phyloP scores from a whole-genome alignment of 1,284 basidiomycete species.

The Apiotrichum siamense region DNA sequence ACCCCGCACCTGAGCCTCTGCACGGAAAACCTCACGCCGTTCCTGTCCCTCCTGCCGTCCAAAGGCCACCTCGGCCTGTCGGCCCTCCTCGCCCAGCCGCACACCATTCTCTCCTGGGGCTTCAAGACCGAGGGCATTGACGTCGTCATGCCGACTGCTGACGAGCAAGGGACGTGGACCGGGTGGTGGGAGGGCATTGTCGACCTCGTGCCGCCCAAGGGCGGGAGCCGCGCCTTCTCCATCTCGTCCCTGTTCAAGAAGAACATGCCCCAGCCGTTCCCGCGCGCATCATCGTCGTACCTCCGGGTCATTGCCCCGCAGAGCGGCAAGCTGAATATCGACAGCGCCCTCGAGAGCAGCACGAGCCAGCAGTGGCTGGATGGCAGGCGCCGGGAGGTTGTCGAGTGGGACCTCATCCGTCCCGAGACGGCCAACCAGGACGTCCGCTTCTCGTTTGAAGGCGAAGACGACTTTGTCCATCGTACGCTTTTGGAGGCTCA shows the following conservation, averaged over 20 bases:
- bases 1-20: constrained; percentile 79
- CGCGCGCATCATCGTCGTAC: constrained; percentile 55
- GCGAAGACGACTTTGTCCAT: constrained; percentile 46
- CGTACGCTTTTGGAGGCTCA: constrained; percentile 36
- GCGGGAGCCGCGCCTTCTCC: constrained; percentile 66
- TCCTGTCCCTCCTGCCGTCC: constrained; percentile 90
- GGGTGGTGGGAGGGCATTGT: constrained; percentile 76
- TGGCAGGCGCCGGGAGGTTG: constrained; percentile 23
- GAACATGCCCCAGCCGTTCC: constrained; percentile 53
- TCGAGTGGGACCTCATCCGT: constrained; percentile 32
- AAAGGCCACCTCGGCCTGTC: constrained; percentile 87
- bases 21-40: constrained; percentile 94
- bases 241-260: constrained; percentile 67
- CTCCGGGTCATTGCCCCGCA: constrained; percentile 36
- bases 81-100: constrained; percentile 74
- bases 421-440: constrained; percentile 22
- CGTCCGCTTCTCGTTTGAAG: constrained; percentile 45
- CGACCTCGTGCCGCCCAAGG: constrained; percentile 60
- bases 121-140: constrained; percentile 54
- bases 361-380: constrained; percentile 26
- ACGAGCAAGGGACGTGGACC: constrained; percentile 51
- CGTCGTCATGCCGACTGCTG: constrained; percentile 35
- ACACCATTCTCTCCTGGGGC: constrained; percentile 76
- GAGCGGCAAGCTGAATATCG: constrained; percentile 5
- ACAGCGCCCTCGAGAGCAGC: not conserved